Conservation (phyloP, 2,329 filamentous ascomycete species). For the Aureobasidium lini region DNA sequence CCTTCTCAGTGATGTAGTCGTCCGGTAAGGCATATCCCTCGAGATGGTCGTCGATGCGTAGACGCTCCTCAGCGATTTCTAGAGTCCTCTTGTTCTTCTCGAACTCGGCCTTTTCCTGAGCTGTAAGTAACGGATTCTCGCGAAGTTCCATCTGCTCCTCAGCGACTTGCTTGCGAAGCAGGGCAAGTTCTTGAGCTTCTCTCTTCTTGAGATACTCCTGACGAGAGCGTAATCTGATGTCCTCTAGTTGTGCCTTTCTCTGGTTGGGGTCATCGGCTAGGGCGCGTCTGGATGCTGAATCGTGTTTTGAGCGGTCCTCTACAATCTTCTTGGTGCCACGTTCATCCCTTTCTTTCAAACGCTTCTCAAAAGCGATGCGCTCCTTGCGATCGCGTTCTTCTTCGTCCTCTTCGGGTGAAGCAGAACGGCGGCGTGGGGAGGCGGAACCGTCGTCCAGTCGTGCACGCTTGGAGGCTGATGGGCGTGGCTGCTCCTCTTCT, state of each 20-base stretch:
- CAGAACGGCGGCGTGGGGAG: conserved; percentile 21
- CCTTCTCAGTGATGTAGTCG: conserved; percentile 90
- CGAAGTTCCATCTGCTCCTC: conserved; percentile 77
- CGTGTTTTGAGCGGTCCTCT: conserved; percentile 43
- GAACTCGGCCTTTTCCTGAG: conserved; percentile 79
- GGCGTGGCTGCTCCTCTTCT: conserved; percentile 49
- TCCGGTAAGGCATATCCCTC: conserved; percentile 92
- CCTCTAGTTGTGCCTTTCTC: conserved; percentile 64
- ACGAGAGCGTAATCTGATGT: conserved; percentile 73
- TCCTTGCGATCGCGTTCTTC: conserved; percentile 61
- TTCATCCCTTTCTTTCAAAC: conserved; percentile 64
- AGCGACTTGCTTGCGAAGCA: conserved; percentile 82
- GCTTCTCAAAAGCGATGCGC: conserved; percentile 70
- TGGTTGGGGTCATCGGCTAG: conserved; percentile 61
- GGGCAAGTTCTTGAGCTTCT: conserved; percentile 72
- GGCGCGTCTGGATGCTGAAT: conserved; percentile 53
- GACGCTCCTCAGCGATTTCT: conserved; percentile 58
- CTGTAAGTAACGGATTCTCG: conserved; percentile 64
- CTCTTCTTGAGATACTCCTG: conserved; percentile 93
- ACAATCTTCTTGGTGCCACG: conserved; percentile 62
- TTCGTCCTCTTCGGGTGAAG: conserved; percentile 26
- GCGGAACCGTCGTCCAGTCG: conserved; percentile 54
- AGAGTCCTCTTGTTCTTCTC: conserved; percentile 69
- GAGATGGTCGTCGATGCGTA: conserved; percentile 81
- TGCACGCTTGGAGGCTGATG: conserved; percentile 63